Base-by-base conservation (phyloP, 495 filamentous ascomycete genomes). In the Talaromyces wortmannii region DNA sequence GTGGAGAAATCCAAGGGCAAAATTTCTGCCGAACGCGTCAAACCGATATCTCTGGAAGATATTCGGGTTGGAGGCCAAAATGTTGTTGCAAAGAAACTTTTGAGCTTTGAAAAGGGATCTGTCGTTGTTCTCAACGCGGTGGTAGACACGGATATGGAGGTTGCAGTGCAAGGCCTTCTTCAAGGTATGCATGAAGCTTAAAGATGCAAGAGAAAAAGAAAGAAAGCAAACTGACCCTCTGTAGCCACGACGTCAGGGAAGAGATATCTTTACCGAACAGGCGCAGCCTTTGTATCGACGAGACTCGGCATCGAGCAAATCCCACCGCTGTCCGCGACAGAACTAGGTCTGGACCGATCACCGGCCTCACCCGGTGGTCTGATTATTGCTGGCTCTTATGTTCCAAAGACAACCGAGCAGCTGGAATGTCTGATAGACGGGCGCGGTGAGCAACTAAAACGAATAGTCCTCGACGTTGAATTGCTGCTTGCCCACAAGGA, bases 211-310 rank as follows among this genome's bases (percentile, higher is more conserved):
- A 55, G 69, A 74, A 59, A 60, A 64, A 3, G 57, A 69, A 43
- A 75, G 74, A 3, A 77, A 73, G 33, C 12, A 36, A 13, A 13
- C 36, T 40, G 36, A 40, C 36, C 8, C 13, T 2, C 36, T 40
- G 36, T 40, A 40, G 36, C 36, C 5, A 40, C 36, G 5, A 40
- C 36, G 13, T 13, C 8, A 40, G 36, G 36, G 2, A 40, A 40
- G 13, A 40, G 36, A 40, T 40, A 40, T 40, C 69, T 80, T 52
- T 81, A 75, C 63, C 75, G 78, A 48, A 77, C 78, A 3, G 77
- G 73, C 42, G 78, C 78, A 42, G 73, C 78, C 16, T 81, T 81
- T 53, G 78, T 82, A 33, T 82, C 78, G n/a, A 73, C 75, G 0
- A 65, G 74, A 12, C 74, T 82, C 11, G 78, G 73, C 2, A 80